These are phyloP conservation scores for Austroboletus novae-zelandiae DNA, from an alignment of 1,284 basidiomycete genomes.

Conservation along the genomic window DNA sequence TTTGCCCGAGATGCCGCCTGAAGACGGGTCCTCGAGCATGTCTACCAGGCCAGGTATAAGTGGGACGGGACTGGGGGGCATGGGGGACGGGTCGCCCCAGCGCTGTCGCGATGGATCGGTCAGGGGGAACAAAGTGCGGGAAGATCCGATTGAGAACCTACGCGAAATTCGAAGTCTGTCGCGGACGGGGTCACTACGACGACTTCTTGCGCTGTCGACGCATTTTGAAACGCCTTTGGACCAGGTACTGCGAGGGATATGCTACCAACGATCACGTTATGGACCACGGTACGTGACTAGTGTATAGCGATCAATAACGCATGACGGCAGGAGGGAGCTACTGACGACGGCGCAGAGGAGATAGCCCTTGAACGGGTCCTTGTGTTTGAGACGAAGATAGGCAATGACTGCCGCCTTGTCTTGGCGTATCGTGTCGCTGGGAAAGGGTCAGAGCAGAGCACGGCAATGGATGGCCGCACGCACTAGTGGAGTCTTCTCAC, in stretches of 20 bases:
- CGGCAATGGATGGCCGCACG: not conserved
- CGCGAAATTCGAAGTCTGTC: slow-evolving; percentile 65
- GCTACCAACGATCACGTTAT: slow-evolving; percentile 70
- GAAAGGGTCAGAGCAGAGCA: not conserved
- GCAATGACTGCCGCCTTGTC: slow-evolving; percentile 75
- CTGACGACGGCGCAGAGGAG: slow-evolving; percentile 68
- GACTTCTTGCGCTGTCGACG: slow-evolving; percentile 75
- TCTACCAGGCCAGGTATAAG: slow-evolving; percentile 18
- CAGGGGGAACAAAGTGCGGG: not conserved
- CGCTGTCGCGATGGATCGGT: slow-evolving; percentile 40
- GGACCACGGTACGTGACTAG: slow-evolving; percentile 58
- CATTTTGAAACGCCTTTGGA: slow-evolving; percentile 70
- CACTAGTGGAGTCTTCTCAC: slow-evolving; percentile 68
- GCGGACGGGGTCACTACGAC: slow-evolving; percentile 66
- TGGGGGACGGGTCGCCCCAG: slow-evolving; percentile 70
- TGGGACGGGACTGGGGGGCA: slow-evolving; percentile 46
- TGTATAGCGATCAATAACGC: slow-evolving; percentile 15
- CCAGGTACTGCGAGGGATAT: slow-evolving; percentile 71
- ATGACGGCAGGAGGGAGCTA: slow-evolving; percentile 15
- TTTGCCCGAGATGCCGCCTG: slow-evolving; percentile 2
- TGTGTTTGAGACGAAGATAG: slow-evolving; percentile 72
- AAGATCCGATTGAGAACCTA: slow-evolving; percentile 35
- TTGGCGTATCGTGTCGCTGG: slow-evolving; percentile 65
- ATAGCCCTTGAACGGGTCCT: slow-evolving; percentile 69
- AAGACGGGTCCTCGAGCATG: slow-evolving; percentile 3